Evolutionary conservation across 2,329 filamentous ascomycete species (phyloP), one percentile per base, ranked within the genome.

Genomic region (Diatrype stigma): DNA sequence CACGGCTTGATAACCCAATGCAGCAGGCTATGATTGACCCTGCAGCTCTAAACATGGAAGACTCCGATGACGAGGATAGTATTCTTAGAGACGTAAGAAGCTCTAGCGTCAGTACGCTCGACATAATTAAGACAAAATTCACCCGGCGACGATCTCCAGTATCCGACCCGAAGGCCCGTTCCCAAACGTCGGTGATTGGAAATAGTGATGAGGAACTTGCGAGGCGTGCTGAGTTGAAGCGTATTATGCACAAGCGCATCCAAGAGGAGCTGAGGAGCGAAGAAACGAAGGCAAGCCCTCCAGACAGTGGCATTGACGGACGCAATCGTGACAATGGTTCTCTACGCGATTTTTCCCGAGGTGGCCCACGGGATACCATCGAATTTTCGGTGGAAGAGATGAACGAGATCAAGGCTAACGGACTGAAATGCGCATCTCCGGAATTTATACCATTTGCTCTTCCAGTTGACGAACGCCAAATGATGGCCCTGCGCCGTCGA

Each of bases 231-330:
- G 80, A 84, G 56, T 63, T 84, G 49, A 78, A 73, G 56, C 73
- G 79, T 19, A 67, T 83, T 8, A 76, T 79, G 63, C 75, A 78
- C 46, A 77, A 75, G 56, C 73, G 79, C 54, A 83, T 84, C n/a
- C 78, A 78, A 54, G 74, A 81, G 42, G 81, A 84, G 57, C 68
- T 84, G 3, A 72, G 76, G 44, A 74, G 65, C 37, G 78, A 80
- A 35, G 66, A 71, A 34, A 60, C 64, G 10, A 67, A 70, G 45
- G 69, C 72, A 17, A 64, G 68, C 17, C 51, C 56, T 1, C 68
- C 61, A 38, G 60, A 61, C 5, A 58, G 52, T 12, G 65, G 67
- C 11, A 57, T 55, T 23, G 47, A 56, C n/a, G 49, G 45, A 14
- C 51, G 58, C 21, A 63, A 60, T 17, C 55, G 64, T 12, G 59